Evolutionary conservation across 2,329 filamentous ascomycete genomes (phyloP).

Genomic region (Aphanocladium album): DNA sequence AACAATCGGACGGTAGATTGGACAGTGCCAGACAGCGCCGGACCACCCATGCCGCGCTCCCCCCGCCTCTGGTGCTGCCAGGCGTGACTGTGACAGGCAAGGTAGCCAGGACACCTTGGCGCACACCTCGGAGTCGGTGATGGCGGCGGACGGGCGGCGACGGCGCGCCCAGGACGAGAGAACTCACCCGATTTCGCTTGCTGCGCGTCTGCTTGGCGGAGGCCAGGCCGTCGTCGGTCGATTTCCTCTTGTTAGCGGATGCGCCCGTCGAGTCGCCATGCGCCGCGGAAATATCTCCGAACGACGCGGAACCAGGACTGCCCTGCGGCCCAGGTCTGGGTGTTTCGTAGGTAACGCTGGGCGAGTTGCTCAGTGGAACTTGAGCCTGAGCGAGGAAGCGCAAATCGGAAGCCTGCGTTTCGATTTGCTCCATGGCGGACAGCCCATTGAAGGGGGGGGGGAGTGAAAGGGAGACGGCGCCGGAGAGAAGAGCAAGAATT

Average conservation of each 20-base stretch:
- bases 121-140: not conserved
- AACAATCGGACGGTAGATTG: not conserved
- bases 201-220: constrained; percentile 49
- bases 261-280: constrained; percentile 17
- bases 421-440: constrained; percentile 46
- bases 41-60: not conserved
- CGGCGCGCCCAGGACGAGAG: constrained; percentile 1
- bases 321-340: constrained; percentile 21
- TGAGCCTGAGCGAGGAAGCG: constrained; percentile 43
- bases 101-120: not conserved
- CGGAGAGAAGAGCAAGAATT: not conserved
- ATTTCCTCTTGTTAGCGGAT: constrained; percentile 32
- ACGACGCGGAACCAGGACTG: constrained; percentile 35
- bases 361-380: constrained; percentile 25
- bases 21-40: not conserved
- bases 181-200: constrained; percentile 54
- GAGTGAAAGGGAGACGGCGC: too few species aligned
- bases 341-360: constrained; percentile 28
- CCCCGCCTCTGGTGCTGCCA: not conserved
- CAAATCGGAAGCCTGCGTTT: constrained; percentile 50
- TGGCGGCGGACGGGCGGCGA: not conserved
- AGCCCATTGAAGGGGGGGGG: not conserved
- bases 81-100: not conserved
- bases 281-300: constrained; percentile 48
- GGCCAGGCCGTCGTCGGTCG: constrained; percentile 35